phyloP scores from a whole-genome alignment of 2,329 filamentous ascomycete species.

The Chaetomiaceae sp. region DNA sequence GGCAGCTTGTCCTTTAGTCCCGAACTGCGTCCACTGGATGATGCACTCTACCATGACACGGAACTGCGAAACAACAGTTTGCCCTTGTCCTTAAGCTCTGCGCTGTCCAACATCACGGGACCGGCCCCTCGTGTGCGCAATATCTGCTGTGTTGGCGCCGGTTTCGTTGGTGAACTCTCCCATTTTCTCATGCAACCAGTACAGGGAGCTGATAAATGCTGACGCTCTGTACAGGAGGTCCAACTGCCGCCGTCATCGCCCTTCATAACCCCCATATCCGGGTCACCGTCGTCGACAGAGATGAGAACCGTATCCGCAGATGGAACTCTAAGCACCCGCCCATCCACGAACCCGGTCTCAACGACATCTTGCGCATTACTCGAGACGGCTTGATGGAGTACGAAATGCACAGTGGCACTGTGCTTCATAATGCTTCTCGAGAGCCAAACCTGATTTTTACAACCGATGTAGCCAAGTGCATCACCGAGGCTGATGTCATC shows the following conservation, averaged over 20 bases:
- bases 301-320: conserved; percentile 1
- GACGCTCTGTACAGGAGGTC: not conserved
- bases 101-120: too few species aligned
- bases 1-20: conserved; percentile 7
- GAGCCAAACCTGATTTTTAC: conserved; percentile 6
- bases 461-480: not conserved
- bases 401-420: too few species aligned
- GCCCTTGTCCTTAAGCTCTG: too few species aligned
- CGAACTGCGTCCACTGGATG: conserved; percentile 2
- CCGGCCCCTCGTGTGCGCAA: conserved; percentile 1
- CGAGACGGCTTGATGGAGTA: conserved; percentile 4
- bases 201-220: not conserved
- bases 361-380: conserved; percentile 1
- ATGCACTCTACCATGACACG: too few species aligned
- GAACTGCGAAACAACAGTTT: too few species aligned
- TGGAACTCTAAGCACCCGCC: conserved; percentile 8
- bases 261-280: conserved; percentile 5
- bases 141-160: conserved; percentile 6
- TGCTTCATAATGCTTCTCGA: too few species aligned
- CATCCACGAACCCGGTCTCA: conserved; percentile 3
- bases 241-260: conserved; percentile 9
- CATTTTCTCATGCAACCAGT: too few species aligned
- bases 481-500: conserved; percentile 1
- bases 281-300: conserved; percentile 8
- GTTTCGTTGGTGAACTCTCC: conserved; percentile 1